Evolutionary conservation across 2,329 filamentous ascomycete genomes (phyloP).

Genomic region (Colletotrichum sp.): DNA sequence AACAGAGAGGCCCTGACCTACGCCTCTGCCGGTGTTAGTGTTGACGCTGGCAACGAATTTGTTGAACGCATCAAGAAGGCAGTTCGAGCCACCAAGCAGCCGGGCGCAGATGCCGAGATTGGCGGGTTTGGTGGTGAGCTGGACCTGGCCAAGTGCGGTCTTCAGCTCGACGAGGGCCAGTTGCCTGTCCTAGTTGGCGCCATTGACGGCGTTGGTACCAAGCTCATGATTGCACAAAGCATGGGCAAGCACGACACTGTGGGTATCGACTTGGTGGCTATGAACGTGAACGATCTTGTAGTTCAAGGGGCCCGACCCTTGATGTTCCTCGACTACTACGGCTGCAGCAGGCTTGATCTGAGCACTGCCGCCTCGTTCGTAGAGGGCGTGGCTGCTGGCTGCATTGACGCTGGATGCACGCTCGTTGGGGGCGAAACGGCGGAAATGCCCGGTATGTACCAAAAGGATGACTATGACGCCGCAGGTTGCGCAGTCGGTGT

Average conservation of each 20-base stretch:
- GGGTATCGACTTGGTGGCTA: conserved; percentile 94
- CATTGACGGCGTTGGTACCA: conserved; percentile 96
- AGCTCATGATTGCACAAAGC: conserved; percentile 92
- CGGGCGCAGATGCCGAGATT: conserved; percentile 91
- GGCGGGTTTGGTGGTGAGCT: conserved; percentile 94
- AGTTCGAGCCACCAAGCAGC: conserved; percentile 82
- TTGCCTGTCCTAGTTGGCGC: conserved; percentile 84
- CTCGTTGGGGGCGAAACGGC: conserved; percentile 97
- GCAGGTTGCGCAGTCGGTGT: conserved; percentile 90
- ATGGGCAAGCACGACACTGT: conserved; percentile 93
- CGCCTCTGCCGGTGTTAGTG: conserved; percentile 90
- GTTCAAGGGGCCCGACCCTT: conserved; percentile 94
- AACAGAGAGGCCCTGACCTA: conserved; percentile 76
- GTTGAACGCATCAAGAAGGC: conserved; percentile 90
- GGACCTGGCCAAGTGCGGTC: conserved; percentile 72
- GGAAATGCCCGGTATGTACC: conserved; percentile 97
- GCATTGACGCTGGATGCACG: conserved; percentile 82
- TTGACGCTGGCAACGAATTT: conserved; percentile 91
- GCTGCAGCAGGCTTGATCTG: conserved; percentile 86
- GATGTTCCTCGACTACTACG: conserved; percentile 98
- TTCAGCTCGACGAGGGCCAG: conserved; percentile 49
- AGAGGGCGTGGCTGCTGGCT: conserved; percentile 87
- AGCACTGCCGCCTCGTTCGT: conserved; percentile 84
- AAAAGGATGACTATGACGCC: conserved; percentile 88
- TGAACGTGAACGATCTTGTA: conserved; percentile 98